These are phyloP conservation scores for Lipomyces orientalis DNA, from an alignment of 805 yeast species.

Conservation along the genomic window DNA sequence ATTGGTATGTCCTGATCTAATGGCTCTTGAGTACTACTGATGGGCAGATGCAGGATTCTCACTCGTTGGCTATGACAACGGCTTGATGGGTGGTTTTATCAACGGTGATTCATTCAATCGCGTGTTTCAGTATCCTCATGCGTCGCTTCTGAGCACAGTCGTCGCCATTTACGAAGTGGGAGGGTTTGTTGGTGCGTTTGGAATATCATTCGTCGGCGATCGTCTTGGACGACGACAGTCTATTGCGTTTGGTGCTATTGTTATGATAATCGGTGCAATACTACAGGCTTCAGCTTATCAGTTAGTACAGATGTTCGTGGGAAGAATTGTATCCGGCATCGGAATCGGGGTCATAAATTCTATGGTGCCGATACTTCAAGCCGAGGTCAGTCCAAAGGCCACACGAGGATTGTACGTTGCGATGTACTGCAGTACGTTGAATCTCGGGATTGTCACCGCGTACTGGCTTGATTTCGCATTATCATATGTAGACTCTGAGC, in stretches of 20 bases:
- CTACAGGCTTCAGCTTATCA: slow-evolving; percentile 61
- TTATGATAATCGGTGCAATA: slow-evolving; percentile 65
- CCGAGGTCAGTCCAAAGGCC: slow-evolving; percentile 71
- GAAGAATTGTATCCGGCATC: slow-evolving; percentile 72
- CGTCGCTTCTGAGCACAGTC: slow-evolving; percentile 54
- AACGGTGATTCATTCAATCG: slow-evolving; percentile 24
- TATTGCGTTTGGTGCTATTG: slow-evolving; percentile 59
- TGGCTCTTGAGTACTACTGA: neutral
- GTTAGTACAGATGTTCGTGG: slow-evolving; percentile 74
- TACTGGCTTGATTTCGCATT: slow-evolving; percentile 64
- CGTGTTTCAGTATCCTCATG: slow-evolving; percentile 52
- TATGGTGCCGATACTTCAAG: slow-evolving; percentile 83
- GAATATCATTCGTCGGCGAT: slow-evolving; percentile 57
- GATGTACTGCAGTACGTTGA: slow-evolving; percentile 73
- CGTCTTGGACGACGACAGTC: slow-evolving; percentile 68
- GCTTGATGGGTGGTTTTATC: slow-evolving; percentile 34
- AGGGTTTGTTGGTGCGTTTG: slow-evolving; percentile 55
- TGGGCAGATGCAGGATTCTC: neutral
- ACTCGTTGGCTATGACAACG: slow-evolving; percentile 26
- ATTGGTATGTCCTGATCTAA: neutral
- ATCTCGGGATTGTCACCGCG: slow-evolving; percentile 68
- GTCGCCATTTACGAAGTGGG: slow-evolving; percentile 59
- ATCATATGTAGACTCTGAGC: slow-evolving; percentile 54
- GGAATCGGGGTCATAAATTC: slow-evolving; percentile 81
- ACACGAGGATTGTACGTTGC: slow-evolving; percentile 71